Percentiles rank a stretch among this genome's conserved stretches.
Evolutionary conservation across 345 rosid genomes (phyloP).

Genomic region (Hypericum androsaemum): DNA sequence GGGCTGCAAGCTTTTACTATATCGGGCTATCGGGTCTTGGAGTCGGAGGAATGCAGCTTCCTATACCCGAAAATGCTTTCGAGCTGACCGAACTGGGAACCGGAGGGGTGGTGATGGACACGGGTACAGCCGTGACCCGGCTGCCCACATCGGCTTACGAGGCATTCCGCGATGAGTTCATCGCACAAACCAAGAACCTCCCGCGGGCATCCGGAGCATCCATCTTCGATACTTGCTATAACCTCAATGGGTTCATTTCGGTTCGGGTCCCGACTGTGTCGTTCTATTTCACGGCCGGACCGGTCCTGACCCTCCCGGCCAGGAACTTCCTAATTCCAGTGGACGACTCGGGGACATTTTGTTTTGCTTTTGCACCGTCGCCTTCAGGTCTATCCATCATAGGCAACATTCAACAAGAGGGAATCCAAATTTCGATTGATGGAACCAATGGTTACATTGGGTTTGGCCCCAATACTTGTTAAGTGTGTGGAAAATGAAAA

Average conservation of each 20-base stretch:
- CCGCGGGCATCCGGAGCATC: conserved; percentile 71
- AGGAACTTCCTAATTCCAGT: conserved; percentile 85
- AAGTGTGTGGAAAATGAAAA: conserved; percentile 2
- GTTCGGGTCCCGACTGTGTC: conserved; percentile 91
- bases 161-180: conserved; percentile 61
- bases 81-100: conserved; percentile 40
- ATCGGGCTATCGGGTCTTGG: conserved; percentile 76
- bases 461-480: conserved; percentile 87
- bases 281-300: conserved; percentile 75
- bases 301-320: conserved; percentile 76
- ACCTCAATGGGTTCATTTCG: conserved; percentile 55
- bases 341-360: conserved; percentile 72
- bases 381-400: conserved; percentile 68
- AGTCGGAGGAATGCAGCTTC: conserved; percentile 54
- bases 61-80: conserved; percentile 51
- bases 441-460: conserved; percentile 93
- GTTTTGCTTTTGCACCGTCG: conserved; percentile 84
- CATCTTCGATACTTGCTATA: conserved; percentile 86
- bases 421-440: conserved; percentile 85
- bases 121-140: conserved; percentile 91
- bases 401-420: conserved; percentile 96
- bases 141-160: conserved; percentile 57
- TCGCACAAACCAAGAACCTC: conserved; percentile 55
- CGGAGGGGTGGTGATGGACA: conserved; percentile 97
- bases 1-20: conserved; percentile 68